These are phyloP conservation scores for Sparassis latifolia DNA, from an alignment of 1,284 basidiomycete genomes.

Conservation along the genomic window DNA sequence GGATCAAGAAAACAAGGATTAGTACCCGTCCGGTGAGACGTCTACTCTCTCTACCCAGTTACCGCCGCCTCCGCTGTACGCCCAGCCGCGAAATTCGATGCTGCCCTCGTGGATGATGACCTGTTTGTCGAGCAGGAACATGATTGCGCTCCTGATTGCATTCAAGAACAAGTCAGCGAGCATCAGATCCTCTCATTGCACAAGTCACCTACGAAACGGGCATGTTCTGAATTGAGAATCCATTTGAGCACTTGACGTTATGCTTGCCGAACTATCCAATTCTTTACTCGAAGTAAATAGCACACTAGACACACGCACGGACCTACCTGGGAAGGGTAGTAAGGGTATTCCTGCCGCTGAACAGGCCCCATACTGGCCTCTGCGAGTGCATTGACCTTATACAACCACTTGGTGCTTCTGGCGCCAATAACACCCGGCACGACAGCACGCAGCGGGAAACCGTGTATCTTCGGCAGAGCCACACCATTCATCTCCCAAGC, in stretches of 20 bases:
- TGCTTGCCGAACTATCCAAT: slow-evolving; percentile 41
- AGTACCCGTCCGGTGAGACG: slow-evolving; percentile 45
- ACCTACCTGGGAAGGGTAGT: slow-evolving; percentile 38
- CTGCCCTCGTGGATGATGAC: slow-evolving; percentile 44
- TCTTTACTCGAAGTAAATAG: too few species aligned
- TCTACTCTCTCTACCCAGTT: slow-evolving; percentile 54
- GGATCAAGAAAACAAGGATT: not conserved
- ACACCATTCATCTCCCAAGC: slow-evolving; percentile 57
- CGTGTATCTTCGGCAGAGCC: slow-evolving; percentile 45
- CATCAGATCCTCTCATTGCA: too few species aligned
- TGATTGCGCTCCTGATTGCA: slow-evolving; percentile 40
- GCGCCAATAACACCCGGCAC: slow-evolving; percentile 56
- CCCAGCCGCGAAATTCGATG: slow-evolving; percentile 43
- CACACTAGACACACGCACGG: too few species aligned
- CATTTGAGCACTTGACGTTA: slow-evolving; percentile 42
- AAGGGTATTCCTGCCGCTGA: slow-evolving; percentile 48
- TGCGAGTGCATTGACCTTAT: slow-evolving; percentile 43
- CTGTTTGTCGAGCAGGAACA: slow-evolving; percentile 38
- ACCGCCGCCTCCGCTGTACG: slow-evolving; percentile 44
- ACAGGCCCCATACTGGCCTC: slow-evolving; percentile 43
- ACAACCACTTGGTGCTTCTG: slow-evolving; percentile 51
- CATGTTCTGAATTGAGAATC: slow-evolving; percentile 50
- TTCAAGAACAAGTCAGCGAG: too few species aligned
- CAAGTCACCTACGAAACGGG: slow-evolving; percentile 42
- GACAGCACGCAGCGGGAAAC: slow-evolving; percentile 47